Conservation (phyloP, 108 stramenopile genomes). For the Schizochytrium sp. region DNA sequence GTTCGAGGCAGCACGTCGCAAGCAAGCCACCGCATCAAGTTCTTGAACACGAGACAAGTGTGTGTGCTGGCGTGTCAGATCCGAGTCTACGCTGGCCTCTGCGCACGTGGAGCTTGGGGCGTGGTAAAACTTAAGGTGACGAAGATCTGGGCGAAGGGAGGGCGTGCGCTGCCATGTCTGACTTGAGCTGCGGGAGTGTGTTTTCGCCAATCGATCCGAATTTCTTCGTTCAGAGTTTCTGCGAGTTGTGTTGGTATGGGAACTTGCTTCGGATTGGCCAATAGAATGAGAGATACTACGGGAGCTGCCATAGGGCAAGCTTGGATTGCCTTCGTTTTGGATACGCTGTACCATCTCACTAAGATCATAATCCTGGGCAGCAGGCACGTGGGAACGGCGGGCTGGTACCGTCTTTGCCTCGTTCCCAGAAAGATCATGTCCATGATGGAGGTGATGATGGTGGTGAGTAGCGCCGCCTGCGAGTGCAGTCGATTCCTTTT, state of each 20-base stretch:
- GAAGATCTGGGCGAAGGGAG: constrained; percentile 26
- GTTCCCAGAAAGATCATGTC: not conserved
- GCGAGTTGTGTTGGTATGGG: not conserved
- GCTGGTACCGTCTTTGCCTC: constrained; percentile 10
- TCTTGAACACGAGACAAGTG: constrained; percentile 36
- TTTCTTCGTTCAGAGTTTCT: not conserved
- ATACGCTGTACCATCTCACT: constrained; percentile 16
- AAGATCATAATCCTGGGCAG: not conserved
- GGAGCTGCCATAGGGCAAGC: not conserved
- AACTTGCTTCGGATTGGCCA: not conserved
- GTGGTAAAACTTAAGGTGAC: not conserved
- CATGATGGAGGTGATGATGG: no score
- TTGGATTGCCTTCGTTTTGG: not conserved
- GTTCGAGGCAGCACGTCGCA: constrained; percentile 37
- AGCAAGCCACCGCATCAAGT: constrained; percentile 26
- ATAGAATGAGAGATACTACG: not conserved
- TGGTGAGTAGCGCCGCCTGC: not conserved
- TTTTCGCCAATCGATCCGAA: not conserved
- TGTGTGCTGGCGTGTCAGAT: not conserved
- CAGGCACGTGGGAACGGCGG: not conserved
- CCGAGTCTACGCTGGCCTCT: constrained; percentile 5
- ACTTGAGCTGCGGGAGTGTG: not conserved
- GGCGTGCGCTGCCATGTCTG: not conserved
- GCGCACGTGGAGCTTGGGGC: not conserved
- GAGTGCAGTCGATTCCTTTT: not conserved